Percentiles rank a stretch among this genome's conserved stretches.
Evolutionary conservation across 306 rosid species (phyloP).

Genomic region (Quillaja saponaria): DNA sequence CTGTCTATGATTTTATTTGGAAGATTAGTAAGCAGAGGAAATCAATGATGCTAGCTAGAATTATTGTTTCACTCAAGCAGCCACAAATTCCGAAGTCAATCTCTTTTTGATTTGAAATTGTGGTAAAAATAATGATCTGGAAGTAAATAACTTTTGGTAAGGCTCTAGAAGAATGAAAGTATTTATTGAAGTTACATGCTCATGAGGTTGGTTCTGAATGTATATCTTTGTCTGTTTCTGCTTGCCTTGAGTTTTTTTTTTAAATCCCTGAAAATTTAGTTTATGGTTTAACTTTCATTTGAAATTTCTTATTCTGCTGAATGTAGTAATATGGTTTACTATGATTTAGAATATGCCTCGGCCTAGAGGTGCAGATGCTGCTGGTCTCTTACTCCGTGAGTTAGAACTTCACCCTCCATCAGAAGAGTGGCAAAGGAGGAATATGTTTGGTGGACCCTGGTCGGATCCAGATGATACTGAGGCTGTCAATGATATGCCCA

Average conservation of each 20-base stretch:
- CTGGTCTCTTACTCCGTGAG: conserved; percentile 88
- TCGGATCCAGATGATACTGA: conserved; percentile 66
- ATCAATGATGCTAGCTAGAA: conserved; percentile 17
- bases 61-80: conserved; percentile 17
- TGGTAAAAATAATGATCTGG: conserved; percentile 10
- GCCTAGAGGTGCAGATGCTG: conserved; percentile 95
- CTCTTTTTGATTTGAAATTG: conserved; percentile 17
- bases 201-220: no score
- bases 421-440: conserved; percentile 93
- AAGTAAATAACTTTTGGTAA: no score
- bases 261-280: no score
- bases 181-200: no score
- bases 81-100: conserved; percentile 6
- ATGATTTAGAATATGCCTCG: conserved; percentile 90
- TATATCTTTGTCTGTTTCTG: no score
- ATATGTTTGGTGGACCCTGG: conserved; percentile 90
- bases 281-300: no score
- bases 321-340: no score
- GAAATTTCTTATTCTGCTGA: no score
- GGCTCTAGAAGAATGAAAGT: no score
- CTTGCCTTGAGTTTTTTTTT: no score
- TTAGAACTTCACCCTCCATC: conserved; percentile 96
- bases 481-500: conserved; percentile 59
- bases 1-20: conserved; percentile 16
- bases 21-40: conserved; percentile 12